phyloP scores from a whole-genome alignment of 1,139 yeast genomes.

The Pneumocystis murina region DNA sequence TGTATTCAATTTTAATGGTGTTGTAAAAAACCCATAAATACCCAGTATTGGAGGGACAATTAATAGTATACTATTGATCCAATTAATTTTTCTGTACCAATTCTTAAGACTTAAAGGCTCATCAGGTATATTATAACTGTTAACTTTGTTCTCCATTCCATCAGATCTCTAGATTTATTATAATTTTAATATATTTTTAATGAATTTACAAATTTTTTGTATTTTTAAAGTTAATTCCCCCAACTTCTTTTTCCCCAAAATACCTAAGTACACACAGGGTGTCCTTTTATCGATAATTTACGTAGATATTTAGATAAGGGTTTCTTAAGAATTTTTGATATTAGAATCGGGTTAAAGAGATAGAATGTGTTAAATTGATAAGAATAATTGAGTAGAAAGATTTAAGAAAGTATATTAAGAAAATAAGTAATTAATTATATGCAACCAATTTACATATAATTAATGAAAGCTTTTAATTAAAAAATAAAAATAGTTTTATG shows the following conservation, averaged over 20 bases:
- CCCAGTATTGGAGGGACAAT: conserved; percentile 58
- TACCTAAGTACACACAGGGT: no score
- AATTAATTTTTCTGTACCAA: conserved; percentile 80
- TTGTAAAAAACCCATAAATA: conserved; percentile 35
- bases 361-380: no score
- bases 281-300: no score
- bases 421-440: not conserved
- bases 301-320: no score
- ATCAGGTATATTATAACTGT: conserved; percentile 56
- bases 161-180: no score
- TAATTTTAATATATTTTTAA: no score
- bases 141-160: conserved; percentile 20
- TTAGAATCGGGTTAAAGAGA: no score
- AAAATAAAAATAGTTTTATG: not conserved
- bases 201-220: no score
- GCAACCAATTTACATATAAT: no score
- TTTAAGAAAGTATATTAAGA: not conserved
- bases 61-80: conserved; percentile 80
- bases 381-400: not conserved
- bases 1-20: conserved; percentile 50
- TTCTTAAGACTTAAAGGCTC: conserved; percentile 75
- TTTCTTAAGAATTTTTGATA: no score
- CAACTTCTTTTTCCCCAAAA: no score
- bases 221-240: no score
- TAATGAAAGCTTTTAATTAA: not conserved